A percentile compares a stretch with the other conserved stretches of the same genome.
phyloP scores from a whole-genome alignment of 495 filamentous ascomycete species.

The Hypoxylon rickii region DNA sequence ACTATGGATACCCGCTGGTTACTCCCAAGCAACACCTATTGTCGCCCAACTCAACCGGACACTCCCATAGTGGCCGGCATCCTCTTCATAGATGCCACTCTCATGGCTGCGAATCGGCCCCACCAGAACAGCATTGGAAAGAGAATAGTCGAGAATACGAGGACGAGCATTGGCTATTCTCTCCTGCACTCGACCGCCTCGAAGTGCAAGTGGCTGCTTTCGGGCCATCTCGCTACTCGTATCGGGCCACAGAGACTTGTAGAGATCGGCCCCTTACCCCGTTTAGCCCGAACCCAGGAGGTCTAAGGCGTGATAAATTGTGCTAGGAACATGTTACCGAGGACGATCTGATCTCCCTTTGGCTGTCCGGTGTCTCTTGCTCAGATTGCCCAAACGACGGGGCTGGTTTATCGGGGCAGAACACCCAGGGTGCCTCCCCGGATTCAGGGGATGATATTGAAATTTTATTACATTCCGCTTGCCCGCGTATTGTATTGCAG shows the following conservation, averaged over 20 bases:
- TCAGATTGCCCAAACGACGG: constrained; percentile 2
- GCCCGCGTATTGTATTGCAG: constrained; percentile 15
- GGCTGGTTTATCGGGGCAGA: not conserved
- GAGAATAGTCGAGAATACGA: constrained; percentile 37
- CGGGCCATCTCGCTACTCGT: constrained; percentile 9
- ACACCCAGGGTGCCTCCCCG: not conserved
- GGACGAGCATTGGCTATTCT: constrained; percentile 27
- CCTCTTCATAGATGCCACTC: constrained; percentile 27
- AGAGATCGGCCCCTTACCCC: constrained; percentile 23
- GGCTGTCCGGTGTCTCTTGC: constrained; percentile 23
- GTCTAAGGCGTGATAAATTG: constrained; percentile 3
- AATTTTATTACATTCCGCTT: not conserved
- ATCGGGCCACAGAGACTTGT: constrained; percentile 17
- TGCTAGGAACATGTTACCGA: constrained; percentile 13
- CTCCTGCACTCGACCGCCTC: constrained; percentile 1
- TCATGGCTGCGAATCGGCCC: constrained; percentile 28
- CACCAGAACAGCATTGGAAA: constrained; percentile 30
- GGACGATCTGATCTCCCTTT: constrained; percentile 23
- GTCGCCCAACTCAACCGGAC: constrained; percentile 22
- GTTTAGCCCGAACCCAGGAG: constrained; percentile 28
- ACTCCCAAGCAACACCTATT: constrained; percentile 9
- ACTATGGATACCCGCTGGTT: constrained; percentile 11
- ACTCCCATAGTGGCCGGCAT: constrained; percentile 11
- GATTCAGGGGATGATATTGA: not conserved
- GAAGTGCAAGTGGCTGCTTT: constrained; percentile 10